A percentile compares a stretch with the other conserved stretches of the same genome.
phyloP scores from a whole-genome alignment of 1,139 yeast species.

The Suhomyces choctaworum region DNA sequence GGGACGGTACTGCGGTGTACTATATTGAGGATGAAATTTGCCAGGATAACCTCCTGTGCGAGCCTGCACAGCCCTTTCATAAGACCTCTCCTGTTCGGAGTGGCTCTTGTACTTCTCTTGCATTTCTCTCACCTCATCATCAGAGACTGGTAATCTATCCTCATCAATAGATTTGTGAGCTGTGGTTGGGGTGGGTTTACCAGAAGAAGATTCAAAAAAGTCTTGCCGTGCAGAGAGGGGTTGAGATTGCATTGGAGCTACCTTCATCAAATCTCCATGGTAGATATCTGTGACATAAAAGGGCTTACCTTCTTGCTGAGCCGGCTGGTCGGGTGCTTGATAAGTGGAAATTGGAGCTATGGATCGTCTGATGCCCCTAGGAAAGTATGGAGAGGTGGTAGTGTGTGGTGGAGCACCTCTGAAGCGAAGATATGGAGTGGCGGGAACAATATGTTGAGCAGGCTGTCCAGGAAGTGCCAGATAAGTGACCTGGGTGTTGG shows the following conservation, averaged over 20 bases:
- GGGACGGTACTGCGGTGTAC: slow-evolving; percentile 3
- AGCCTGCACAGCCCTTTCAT: not conserved
- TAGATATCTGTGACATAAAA: slow-evolving; percentile 49
- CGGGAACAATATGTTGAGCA: slow-evolving; percentile 3
- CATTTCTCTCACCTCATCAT: slow-evolving; percentile 42
- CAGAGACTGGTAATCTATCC: slow-evolving; percentile 40
- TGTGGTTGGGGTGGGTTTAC: slow-evolving; percentile 10
- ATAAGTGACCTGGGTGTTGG: slow-evolving; percentile 18
- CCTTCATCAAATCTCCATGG: slow-evolving; percentile 46
- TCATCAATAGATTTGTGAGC: slow-evolving; percentile 22
- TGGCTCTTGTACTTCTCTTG: slow-evolving; percentile 29
- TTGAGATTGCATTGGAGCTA: slow-evolving; percentile 55
- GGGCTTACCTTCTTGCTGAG: slow-evolving; percentile 10
- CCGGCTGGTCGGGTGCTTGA: slow-evolving; percentile 1
- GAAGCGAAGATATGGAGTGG: slow-evolving; percentile 11
- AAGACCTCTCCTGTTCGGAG: slow-evolving; percentile 2
- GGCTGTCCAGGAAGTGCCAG: slow-evolving; percentile 12
- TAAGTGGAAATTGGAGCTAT: not conserved
- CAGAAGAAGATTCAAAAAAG: slow-evolving; percentile 30
- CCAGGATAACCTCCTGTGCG: slow-evolving; percentile 1
- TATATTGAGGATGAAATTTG: slow-evolving; percentile 5
- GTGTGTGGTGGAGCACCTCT: slow-evolving; percentile 16
- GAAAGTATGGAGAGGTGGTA: slow-evolving; percentile 16
- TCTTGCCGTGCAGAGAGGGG: slow-evolving; percentile 57
- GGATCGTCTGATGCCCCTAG: slow-evolving; percentile 12